These are phyloP conservation scores for Coemansia sp. DNA, from an alignment of 192 early-diverging fungal genomes.

Conservation along the genomic window DNA sequence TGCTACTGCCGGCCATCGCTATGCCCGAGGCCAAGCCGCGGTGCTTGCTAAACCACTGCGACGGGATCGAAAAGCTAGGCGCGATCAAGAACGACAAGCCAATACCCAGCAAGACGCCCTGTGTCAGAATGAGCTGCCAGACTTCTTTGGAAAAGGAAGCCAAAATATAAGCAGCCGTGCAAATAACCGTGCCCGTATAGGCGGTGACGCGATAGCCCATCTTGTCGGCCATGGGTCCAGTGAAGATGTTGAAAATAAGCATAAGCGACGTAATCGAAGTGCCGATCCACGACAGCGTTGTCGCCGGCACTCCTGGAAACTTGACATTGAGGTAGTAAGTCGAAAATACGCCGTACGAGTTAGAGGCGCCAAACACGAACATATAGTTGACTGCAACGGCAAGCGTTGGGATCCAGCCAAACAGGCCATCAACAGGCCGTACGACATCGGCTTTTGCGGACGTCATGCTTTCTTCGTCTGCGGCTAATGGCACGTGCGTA, in stretches of 20 bases:
- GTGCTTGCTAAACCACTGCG: constrained; percentile 72
- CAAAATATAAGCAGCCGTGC: constrained; percentile 28
- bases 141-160: constrained; percentile 49
- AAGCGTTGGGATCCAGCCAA: constrained; percentile 39
- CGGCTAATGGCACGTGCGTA: neutral
- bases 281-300: constrained; percentile 45
- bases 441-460: neutral
- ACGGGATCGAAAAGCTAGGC: constrained; percentile 64
- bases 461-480: neutral
- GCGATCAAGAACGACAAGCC: constrained; percentile 68
- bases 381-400: constrained; percentile 23
- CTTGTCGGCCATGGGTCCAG: constrained; percentile 38
- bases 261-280: constrained; percentile 33
- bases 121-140: constrained; percentile 77
- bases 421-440: constrained; percentile 19
- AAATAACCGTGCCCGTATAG: constrained; percentile 34
- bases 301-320: constrained; percentile 20
- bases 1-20: constrained; percentile 72
- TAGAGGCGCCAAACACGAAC: constrained; percentile 44
- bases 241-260: constrained; percentile 26
- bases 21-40: constrained; percentile 74
- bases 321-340: constrained; percentile 44
- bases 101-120: constrained; percentile 76
- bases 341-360: constrained; percentile 48
- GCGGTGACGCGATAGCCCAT: constrained; percentile 24